A percentile compares a stretch with the other conserved stretches of the same genome.
Evolutionary conservation across 257 asterid genomes (phyloP).

Genomic region (Rehmannia glutinosa): DNA sequence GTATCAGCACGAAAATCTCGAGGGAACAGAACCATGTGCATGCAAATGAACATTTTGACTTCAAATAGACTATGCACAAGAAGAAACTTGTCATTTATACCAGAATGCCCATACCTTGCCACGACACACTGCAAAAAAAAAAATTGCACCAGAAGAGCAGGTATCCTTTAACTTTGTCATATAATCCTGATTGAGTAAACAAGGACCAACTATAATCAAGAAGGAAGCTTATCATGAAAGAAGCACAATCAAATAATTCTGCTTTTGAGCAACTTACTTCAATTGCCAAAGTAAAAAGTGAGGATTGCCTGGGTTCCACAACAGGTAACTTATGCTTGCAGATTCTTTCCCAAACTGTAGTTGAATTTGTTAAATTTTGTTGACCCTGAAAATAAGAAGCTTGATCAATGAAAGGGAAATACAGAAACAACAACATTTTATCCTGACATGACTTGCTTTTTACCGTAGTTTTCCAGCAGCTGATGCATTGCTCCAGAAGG

Average conservation of each 20-base stretch:
- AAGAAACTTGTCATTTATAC: conserved; percentile 23
- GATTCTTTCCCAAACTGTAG: conserved; percentile 94
- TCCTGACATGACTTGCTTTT: conserved; percentile 17
- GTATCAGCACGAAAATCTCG: conserved; percentile 13
- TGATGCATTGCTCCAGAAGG: conserved; percentile 81
- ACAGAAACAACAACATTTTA: neutral
- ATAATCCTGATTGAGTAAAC: conserved; percentile 62
- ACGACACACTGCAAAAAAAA: conserved; percentile 91
- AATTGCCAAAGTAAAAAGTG: conserved; percentile 74
- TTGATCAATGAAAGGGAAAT: conserved; percentile 8
- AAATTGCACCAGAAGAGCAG: conserved; percentile 76
- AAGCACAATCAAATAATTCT: conserved; percentile 7
- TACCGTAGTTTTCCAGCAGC: conserved; percentile 87
- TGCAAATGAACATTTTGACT: neutral
- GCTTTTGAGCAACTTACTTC: conserved; percentile 47
- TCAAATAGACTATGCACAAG: neutral
- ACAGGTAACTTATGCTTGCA: conserved; percentile 92
- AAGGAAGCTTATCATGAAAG: conserved; percentile 6
- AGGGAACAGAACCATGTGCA: neutral
- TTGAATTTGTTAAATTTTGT: conserved; percentile 47
- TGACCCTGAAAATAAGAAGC: conserved; percentile 47
- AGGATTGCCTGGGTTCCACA: conserved; percentile 94
- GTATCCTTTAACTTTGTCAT: conserved; percentile 69
- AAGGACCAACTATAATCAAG: conserved; percentile 10
- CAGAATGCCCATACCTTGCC: conserved; percentile 67